Evolutionary conservation across 306 rosid genomes (phyloP), one percentile per base, ranked within the genome.

Genomic region (Oxytropis ochrocephala): DNA sequence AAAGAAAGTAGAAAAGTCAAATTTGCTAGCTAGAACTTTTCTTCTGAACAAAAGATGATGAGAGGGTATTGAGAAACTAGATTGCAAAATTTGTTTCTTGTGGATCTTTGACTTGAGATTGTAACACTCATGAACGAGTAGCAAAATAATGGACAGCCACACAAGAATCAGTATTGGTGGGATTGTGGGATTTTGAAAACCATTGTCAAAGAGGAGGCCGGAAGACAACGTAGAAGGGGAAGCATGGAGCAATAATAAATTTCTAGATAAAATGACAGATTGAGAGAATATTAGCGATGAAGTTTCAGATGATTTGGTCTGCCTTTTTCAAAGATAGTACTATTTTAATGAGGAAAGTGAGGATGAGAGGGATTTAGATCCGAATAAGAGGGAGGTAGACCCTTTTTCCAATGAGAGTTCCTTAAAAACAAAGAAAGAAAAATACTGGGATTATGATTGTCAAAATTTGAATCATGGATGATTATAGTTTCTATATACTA

Each of bases 1-100:
- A n/a, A 82, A 51, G 76, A 84, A 84, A 33, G 87, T 80, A 12
- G 85, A 35, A 76, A 88, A 82, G 82, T 88, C 86, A 52, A 80
- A 74, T 50, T 72, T 85, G 77, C 80, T 86, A 18, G 83, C 78
- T 19, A 84, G 74, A 39, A 80, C 84, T 76, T 88, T 88, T 77
- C 87, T 76, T 32, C 47, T 54, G 54, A 44, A 29, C 77, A 66
- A 64, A 61, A 18, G 49, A 68, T 65, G 84, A 60, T 13, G 76
- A 58, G 69, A 72, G 55, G 52, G 64, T 12, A 78, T 47, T 12
- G 78, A 67, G 14, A 38, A 59, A 33, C 52, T 24, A 4, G 55
- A 14, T 27, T 69, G 21, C 44, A 35, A 12, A 75, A 16, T 68
- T 63, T 82, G 80, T 69, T 61, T 77, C 68, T 67, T 24, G 29